Evolutionary conservation across 2,329 filamentous ascomycete genomes (phyloP).

Genomic region (Stachybotrys echinatus): DNA sequence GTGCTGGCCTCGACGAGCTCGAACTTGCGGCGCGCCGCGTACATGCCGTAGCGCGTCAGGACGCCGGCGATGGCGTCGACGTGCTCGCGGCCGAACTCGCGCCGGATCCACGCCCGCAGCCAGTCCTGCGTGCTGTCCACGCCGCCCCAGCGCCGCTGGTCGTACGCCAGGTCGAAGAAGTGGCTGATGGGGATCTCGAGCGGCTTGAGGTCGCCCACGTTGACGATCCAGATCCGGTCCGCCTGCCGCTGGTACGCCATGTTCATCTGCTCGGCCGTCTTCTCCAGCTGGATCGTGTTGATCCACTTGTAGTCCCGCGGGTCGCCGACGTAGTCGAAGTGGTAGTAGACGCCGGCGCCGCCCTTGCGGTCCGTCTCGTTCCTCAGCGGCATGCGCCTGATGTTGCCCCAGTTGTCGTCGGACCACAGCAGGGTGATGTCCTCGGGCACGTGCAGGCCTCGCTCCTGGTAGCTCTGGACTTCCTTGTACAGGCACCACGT

Average conservation of each 20-base stretch:
- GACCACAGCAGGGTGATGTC: slow-evolving; percentile 58
- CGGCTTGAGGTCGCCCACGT: slow-evolving; percentile 58
- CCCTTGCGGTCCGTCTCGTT: slow-evolving; percentile 48
- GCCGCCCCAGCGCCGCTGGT: slow-evolving; percentile 32
- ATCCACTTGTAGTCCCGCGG: slow-evolving; percentile 59
- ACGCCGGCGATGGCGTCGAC: slow-evolving; percentile 37
- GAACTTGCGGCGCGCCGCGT: slow-evolving; percentile 50
- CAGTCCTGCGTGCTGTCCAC: slow-evolving; percentile 30
- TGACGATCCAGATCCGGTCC: slow-evolving; percentile 56
- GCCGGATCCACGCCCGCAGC: slow-evolving; percentile 38
- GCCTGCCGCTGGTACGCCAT: slow-evolving; percentile 44
- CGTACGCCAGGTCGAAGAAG: slow-evolving; percentile 52
- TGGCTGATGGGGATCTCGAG: slow-evolving; percentile 51
- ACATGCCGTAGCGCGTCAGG: slow-evolving; percentile 46
- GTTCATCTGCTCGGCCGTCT: slow-evolving; percentile 32
- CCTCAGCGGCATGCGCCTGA: slow-evolving; percentile 49
- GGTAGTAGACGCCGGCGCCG: slow-evolving; percentile 54
- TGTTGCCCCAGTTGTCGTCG: slow-evolving; percentile 60
- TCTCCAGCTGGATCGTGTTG: slow-evolving; percentile 32
- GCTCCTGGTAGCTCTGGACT: slow-evolving; percentile 57
- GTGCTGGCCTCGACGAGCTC: slow-evolving; percentile 53
- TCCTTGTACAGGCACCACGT: slow-evolving; percentile 64
- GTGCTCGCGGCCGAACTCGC: slow-evolving; percentile 43
- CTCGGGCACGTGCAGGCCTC: slow-evolving; percentile 54
- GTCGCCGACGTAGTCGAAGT: slow-evolving; percentile 59